These are phyloP conservation scores for Mercurialis annua DNA, from an alignment of 345 rosid genomes.

Conservation along the genomic window DNA sequence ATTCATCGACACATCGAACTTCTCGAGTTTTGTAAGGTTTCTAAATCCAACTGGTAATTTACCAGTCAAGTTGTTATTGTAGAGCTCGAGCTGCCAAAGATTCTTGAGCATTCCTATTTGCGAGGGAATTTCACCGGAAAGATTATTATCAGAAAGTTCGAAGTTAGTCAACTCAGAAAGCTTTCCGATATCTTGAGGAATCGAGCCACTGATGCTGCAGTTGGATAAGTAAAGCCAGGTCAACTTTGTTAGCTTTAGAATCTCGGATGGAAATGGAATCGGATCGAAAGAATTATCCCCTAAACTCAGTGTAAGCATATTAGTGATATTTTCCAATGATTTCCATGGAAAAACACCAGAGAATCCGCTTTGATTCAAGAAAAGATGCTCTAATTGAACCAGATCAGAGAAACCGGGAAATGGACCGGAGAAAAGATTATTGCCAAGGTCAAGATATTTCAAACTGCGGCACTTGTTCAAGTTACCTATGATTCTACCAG, in stretches of 20 bases:
- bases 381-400: constrained; percentile 43
- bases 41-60: constrained; percentile 64
- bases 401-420: constrained; percentile 62
- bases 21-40: constrained; percentile 54
- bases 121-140: constrained; percentile 58
- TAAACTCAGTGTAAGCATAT: constrained; percentile 49
- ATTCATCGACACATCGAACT: constrained; percentile 63
- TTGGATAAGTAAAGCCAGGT: constrained; percentile 59
- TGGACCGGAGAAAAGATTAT: constrained; percentile 55
- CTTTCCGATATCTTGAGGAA: constrained; percentile 58
- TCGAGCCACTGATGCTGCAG: constrained; percentile 55
- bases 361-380: constrained; percentile 57
- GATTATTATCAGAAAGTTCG: constrained; percentile 47
- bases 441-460: constrained; percentile 66
- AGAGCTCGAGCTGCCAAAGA: constrained; percentile 70
- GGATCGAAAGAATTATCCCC: constrained; percentile 62
- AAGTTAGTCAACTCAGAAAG: constrained; percentile 51
- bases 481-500: constrained; percentile 37
- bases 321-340: constrained; percentile 47
- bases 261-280: constrained; percentile 45
- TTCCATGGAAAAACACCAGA: constrained; percentile 73
- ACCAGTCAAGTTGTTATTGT: constrained; percentile 54
- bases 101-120: constrained; percentile 56
- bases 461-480: constrained; percentile 51
- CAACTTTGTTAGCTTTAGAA: constrained; percentile 49